These are phyloP conservation scores for Exophiala phaeomuriformis DNA, from an alignment of 2,329 filamentous ascomycete species.

Conservation along the genomic window DNA sequence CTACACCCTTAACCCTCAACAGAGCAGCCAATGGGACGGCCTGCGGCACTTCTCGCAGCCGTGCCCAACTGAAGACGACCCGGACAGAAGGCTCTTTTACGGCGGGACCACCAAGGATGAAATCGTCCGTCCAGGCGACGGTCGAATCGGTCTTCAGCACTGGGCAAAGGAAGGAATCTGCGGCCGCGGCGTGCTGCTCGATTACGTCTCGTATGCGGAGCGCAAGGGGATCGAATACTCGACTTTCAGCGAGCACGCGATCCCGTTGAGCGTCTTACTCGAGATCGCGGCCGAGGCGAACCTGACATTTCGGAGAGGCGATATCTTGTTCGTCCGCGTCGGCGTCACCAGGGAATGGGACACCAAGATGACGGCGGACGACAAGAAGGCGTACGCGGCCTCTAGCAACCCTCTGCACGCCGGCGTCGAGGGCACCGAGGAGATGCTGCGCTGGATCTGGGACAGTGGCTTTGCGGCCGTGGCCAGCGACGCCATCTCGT, in stretches of 20 bases:
- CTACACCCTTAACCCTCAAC: constrained; percentile 43
- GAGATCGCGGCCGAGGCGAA: constrained; percentile 38
- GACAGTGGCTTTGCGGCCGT: constrained; percentile 51
- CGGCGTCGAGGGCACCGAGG: constrained; percentile 45
- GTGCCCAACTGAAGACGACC: constrained; percentile 2
- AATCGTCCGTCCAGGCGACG: constrained; percentile 28
- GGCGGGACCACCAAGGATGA: constrained; percentile 16
- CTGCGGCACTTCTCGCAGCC: constrained; percentile 29
- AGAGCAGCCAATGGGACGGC: constrained; percentile 44
- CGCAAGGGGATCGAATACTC: constrained; percentile 33
- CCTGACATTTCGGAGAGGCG: constrained; percentile 44
- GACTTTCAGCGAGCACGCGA: constrained; percentile 37
- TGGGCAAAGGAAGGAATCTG: constrained; percentile 42
- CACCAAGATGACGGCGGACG: constrained; percentile 33
- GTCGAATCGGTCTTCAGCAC: constrained; percentile 25
- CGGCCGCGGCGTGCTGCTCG: constrained; percentile 42
- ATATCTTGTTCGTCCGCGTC: constrained; percentile 47
- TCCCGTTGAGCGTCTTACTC: constrained; percentile 37
- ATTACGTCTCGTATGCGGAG: constrained; percentile 40
- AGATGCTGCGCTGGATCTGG: constrained; percentile 52
- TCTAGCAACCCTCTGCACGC: constrained; percentile 30
- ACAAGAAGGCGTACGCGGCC: constrained; percentile 30
- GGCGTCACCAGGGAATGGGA: constrained; percentile 40
- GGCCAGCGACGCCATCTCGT: constrained; percentile 49
- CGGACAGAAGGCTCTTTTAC: constrained; percentile 13